Conservation (phyloP, 495 filamentous ascomycete species). For the Margaritispora aquatica region DNA sequence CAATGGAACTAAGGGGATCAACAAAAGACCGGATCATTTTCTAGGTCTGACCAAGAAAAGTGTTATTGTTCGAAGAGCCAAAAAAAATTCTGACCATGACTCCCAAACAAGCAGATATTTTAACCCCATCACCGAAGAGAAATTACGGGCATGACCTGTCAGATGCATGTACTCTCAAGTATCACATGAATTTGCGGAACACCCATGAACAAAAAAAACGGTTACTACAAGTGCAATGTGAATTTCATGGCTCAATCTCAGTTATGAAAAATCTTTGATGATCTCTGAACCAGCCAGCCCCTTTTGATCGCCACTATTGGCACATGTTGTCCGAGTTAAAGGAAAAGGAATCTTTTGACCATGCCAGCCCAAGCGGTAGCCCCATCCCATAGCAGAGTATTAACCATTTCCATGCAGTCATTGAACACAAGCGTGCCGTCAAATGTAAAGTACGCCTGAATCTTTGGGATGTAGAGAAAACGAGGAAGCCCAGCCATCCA, state of each 20-base stretch:
- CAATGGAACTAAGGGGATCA: no score
- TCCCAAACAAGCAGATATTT: no score
- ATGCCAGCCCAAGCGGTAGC: conserved; percentile 16
- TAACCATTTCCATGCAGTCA: conserved; percentile 27
- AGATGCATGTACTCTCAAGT: no score
- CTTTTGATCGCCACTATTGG: conserved; percentile 25
- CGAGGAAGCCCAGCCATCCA: conserved; percentile 26
- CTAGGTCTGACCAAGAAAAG: no score
- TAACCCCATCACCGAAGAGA: no score
- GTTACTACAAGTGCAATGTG: conserved; percentile 9
- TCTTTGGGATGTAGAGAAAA: conserved; percentile 23
- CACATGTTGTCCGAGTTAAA: conserved; percentile 17
- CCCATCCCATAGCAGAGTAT: conserved; percentile 18
- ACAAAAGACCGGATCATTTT: no score
- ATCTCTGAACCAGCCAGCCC: conserved; percentile 22
- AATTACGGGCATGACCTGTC: background rate
- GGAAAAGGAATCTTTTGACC: conserved; percentile 26
- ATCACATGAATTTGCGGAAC: no score
- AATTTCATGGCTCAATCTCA: conserved; percentile 14
- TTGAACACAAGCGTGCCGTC: conserved; percentile 25
- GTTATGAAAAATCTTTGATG: conserved; percentile 23
- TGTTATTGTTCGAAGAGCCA: no score
- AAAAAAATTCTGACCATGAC: no score
- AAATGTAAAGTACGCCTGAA: conserved; percentile 26
- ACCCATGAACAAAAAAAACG: background rate